Base-by-base conservation (phyloP, 2,329 filamentous ascomycete genomes). In the Penicillium occitanis region DNA sequence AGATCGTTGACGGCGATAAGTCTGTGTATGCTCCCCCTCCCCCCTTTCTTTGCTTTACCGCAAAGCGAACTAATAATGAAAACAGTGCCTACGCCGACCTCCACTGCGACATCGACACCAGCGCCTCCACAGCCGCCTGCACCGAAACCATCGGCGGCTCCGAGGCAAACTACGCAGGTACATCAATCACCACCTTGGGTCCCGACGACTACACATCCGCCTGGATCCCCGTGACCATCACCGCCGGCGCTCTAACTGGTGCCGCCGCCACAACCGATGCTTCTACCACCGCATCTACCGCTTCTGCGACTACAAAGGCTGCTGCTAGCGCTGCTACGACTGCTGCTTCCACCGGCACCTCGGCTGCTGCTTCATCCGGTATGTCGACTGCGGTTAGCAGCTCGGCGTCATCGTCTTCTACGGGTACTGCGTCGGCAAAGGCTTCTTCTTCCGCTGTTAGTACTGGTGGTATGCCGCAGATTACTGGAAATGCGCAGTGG, bases 401-500 rank as follows among this genome's bases (percentile, higher is more conserved):
- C 28, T 67, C 67, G 5, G 57, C 53, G 5, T 48, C 48, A 10
- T 46, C 46, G 19, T 40, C 17, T 13, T 28, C 65, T n/a, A 68
- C 66, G 3, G 67, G 48, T 13, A 51, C 67, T 13, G 57, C 55
- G 13, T 44, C 57, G 10, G 37, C 65, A 25, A 40, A 61, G 33
- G 42, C 57, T 10, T 48, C 33, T 48, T 58, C 63, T 11, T 62
- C 66, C 2, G 33, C 17, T 22, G 64, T 60, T 33, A 63, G 60
- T n/a, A 62, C 61, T 13, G 67, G 66, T 51, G 67, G 66, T 35
- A 61, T 64, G 55, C 63, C 66, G 13, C 63, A 63, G 60, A 40
- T 68, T 17, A 69, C 66, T 19, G 68, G 63, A 14, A 62, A 63
- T 30, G 60, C 66, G 11, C 62, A 63, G 11, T 69, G 63, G 63